Conservation (phyloP, 108 stramenopile genomes). For the Discostella stelligeroides region DNA sequence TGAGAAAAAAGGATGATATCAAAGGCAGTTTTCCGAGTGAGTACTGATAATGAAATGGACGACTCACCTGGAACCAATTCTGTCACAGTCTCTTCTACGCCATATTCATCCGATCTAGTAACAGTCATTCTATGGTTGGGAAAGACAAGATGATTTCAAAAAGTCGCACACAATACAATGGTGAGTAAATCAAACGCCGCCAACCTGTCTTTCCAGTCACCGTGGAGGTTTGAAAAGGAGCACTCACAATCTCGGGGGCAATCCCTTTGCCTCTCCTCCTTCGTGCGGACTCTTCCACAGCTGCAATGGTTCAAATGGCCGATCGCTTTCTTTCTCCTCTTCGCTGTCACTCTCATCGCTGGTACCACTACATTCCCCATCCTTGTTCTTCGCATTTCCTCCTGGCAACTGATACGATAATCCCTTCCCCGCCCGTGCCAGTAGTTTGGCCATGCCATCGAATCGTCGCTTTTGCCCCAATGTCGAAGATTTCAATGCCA, state of each 20-base stretch:
- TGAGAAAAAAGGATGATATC: neutral
- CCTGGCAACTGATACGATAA: slow-evolving; percentile 55
- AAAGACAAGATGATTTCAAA: slow-evolving; percentile 8
- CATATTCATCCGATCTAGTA: slow-evolving; percentile 82
- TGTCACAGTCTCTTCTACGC: slow-evolving; percentile 79
- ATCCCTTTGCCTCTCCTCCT: slow-evolving; percentile 78
- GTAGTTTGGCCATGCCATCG: slow-evolving; percentile 79
- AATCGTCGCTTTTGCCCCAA: slow-evolving; percentile 71
- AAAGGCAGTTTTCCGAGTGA: neutral
- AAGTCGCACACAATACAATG: slow-evolving; percentile 8
- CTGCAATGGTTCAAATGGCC: slow-evolving; percentile 78
- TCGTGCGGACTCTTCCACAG: slow-evolving; percentile 84
- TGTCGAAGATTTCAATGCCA: slow-evolving; percentile 52
- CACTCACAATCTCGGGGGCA: slow-evolving; percentile 68
- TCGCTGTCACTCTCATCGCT: slow-evolving; percentile 61
- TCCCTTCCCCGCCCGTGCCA: slow-evolving; percentile 75
- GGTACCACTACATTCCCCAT: slow-evolving; percentile 16
- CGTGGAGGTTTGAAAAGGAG: neutral
- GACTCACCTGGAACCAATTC: slow-evolving; percentile 42
- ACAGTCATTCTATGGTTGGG: slow-evolving; percentile 51
- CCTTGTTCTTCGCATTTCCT: slow-evolving; percentile 3
- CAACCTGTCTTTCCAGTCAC: neutral
- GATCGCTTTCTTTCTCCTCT: slow-evolving; percentile 58
- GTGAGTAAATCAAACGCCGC: slow-evolving; percentile 11
- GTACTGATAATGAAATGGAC: too few relatives aligned